Percentiles rank a stretch among this genome's conserved stretches.
phyloP scores from a whole-genome alignment of 1,139 yeast genomes.

The Zygosaccharomyces sapae region DNA sequence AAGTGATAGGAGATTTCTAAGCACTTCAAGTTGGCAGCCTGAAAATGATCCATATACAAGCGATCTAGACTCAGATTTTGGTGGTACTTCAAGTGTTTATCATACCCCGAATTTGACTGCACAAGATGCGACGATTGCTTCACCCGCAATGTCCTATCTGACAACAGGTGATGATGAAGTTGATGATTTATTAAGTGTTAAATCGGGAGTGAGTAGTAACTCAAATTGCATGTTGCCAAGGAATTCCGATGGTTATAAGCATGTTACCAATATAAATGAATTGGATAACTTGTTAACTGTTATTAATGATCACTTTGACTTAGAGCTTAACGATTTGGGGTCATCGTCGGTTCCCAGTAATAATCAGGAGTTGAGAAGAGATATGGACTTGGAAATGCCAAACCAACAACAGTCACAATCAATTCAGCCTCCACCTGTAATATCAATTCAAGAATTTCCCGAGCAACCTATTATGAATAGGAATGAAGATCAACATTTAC shows the following conservation, averaged over 20 bases:
- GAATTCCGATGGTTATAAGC: constrained; percentile 26
- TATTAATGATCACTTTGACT: constrained; percentile 10
- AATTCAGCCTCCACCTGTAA: constrained; percentile 22
- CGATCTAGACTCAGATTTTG: constrained; percentile 12
- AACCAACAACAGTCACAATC: constrained; percentile 8
- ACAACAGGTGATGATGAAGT: constrained; percentile 27
- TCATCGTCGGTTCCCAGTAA: constrained; percentile 7
- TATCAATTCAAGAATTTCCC: constrained; percentile 26
- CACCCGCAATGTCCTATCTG: constrained; percentile 25
- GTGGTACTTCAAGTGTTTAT: constrained; percentile 5
- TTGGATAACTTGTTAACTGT: constrained; percentile 19
- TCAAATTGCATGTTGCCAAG: constrained; percentile 23
- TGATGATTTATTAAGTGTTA: constrained; percentile 32
- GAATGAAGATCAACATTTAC: constrained; percentile 5
- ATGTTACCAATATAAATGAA: constrained; percentile 22
- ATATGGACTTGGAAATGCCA: not conserved
- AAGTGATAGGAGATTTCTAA: constrained; percentile 7
- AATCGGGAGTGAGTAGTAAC: constrained; percentile 21
- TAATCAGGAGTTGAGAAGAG: constrained; percentile 2
- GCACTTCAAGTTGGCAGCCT: constrained; percentile 7
- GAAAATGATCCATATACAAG: constrained; percentile 9
- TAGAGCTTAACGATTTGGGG: constrained; percentile 10
- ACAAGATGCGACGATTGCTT: constrained; percentile 15
- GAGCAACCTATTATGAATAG: constrained; percentile 10
- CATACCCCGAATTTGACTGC: constrained; percentile 17